Evolutionary conservation across 768 basidiomycete genomes (phyloP), one percentile per base, ranked within the genome.

Genomic region (Pleurotus tuoliensis): DNA sequence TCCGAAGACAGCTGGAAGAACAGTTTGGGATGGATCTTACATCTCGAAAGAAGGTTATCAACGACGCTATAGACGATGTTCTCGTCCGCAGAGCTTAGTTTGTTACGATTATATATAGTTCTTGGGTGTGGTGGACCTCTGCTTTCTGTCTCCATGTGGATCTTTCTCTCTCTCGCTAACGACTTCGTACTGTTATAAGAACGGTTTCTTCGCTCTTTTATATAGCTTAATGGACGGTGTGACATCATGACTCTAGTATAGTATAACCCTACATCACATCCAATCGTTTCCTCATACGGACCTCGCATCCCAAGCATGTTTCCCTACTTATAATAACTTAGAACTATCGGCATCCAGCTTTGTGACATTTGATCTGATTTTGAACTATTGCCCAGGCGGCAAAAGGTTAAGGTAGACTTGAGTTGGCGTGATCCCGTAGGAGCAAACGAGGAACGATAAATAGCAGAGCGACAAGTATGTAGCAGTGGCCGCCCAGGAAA

Each of bases 1-100:
- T 99, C 50, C 82, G 96, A 39, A 78, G 85, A 56, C 83, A 85
- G 65, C 76, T 99, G 37, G 95, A 98, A 71, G 84, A 84, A 58
- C 80, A 79, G 58, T 97, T 88, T 66, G 88, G 87, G 34, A 83
- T 86, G 74, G 90, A 90, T 67, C 71, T 98, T 57, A 81, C 83
- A 11, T 61, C 82, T 20, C 81, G 87, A 56, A 92, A 94, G 71
- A 73, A 76, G 24, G 76, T 78, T 24, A 91, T 94, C 70, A 94
- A 94, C 61, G 78, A 83, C 47, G 80, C 84, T 12, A 92, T 94
- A 60, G 90, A 93, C 66, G 76, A 84, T 54, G 76, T 83, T 43
- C 73, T 93, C 56, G 74, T 90, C 27, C 76, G 73, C 57, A 84
- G 83, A 41, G 70, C 72, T 49, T 69, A 45, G 54, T 55, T 45